These are phyloP conservation scores for Ceratocystis ficicola DNA, from an alignment of 2,329 filamentous ascomycete genomes.

Conservation along the genomic window DNA sequence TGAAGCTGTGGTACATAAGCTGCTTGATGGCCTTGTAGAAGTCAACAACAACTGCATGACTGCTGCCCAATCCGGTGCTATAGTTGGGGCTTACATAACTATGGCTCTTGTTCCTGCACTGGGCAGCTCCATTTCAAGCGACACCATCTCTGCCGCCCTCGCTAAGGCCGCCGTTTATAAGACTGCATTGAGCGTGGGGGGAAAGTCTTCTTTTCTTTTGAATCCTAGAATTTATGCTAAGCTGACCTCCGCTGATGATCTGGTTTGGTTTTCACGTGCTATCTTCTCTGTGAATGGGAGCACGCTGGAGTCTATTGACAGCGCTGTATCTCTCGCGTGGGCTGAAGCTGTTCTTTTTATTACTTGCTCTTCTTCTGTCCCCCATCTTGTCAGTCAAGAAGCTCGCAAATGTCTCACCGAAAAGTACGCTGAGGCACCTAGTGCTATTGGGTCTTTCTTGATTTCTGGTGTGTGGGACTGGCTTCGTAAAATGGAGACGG, in stretches of 20 bases:
- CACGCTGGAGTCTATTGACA: slow-evolving; percentile 38
- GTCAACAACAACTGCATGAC: slow-evolving; percentile 63
- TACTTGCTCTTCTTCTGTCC: slow-evolving; percentile 50
- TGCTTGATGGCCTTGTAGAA: slow-evolving; percentile 65
- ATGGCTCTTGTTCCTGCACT: slow-evolving; percentile 49
- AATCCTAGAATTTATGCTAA: slow-evolving; percentile 79
- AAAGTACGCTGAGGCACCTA: slow-evolving; percentile 50
- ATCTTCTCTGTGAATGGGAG: slow-evolving; percentile 49
- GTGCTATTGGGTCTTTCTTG: slow-evolving; percentile 49
- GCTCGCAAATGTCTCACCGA: slow-evolving; percentile 49
- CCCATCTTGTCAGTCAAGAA: slow-evolving; percentile 51
- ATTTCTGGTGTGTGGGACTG: slow-evolving; percentile 68
- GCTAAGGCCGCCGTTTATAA: slow-evolving; percentile 50
- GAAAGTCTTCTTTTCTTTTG: slow-evolving; percentile 78
- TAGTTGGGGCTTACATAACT: slow-evolving; percentile 66
- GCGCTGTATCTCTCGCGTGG: slow-evolving; percentile 56
- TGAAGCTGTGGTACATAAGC: slow-evolving; percentile 40
- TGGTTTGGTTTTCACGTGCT: slow-evolving; percentile 62
- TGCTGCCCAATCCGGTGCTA: slow-evolving; percentile 69
- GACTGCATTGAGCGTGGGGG: slow-evolving; percentile 55
- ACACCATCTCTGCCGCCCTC: slow-evolving; percentile 35
- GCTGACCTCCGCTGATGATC: slow-evolving; percentile 58
- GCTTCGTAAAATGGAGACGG: slow-evolving; percentile 52
- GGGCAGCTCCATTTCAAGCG: slow-evolving; percentile 43
- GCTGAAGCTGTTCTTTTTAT: slow-evolving; percentile 74